Evolutionary conservation across 257 asterid species (phyloP).

Genomic region (Oldenlandia corymbosa): DNA sequence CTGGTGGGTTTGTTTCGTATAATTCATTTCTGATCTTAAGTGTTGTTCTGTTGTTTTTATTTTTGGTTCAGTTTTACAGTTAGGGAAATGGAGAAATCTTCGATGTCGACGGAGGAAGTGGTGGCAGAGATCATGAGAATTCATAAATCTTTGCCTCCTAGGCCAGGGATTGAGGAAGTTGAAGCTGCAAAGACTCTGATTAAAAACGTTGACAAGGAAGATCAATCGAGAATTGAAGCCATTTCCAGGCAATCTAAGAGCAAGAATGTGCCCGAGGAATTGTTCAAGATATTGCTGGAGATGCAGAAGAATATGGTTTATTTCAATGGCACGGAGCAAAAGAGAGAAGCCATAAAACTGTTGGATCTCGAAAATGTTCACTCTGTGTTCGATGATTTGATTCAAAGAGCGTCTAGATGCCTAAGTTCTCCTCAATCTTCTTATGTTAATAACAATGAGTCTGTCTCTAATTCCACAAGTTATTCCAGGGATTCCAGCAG

Average conservation of each 20-base stretch:
- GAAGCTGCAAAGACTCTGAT: constrained; percentile 64
- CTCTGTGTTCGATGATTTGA: constrained; percentile 63
- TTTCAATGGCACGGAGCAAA: constrained; percentile 66
- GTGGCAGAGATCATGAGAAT: constrained; percentile 73
- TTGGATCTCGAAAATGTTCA: constrained; percentile 72
- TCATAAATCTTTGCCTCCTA: constrained; percentile 62
- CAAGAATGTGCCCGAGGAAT: constrained; percentile 65
- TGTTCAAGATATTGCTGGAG: constrained; percentile 64
- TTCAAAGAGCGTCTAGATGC: constrained; percentile 78
- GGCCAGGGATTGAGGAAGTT: constrained; percentile 78
- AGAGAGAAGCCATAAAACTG: constrained; percentile 56
- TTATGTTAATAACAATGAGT: constrained; percentile 15
- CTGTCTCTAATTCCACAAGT: constrained; percentile 5
- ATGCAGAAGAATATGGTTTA: constrained; percentile 52
- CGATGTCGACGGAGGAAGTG: constrained; percentile 48
- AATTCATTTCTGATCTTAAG: background rate
- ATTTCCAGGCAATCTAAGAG: constrained; percentile 53
- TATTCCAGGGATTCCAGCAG: constrained; percentile 27
- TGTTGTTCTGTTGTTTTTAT: background rate
- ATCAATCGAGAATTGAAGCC: constrained; percentile 53
- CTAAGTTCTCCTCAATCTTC: constrained; percentile 27
- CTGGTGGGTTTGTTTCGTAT: background rate
- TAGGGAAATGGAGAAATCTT: constrained; percentile 35
- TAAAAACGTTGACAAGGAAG: constrained; percentile 71
- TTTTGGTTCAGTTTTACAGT: background rate